phyloP scores from a whole-genome alignment of 1,284 basidiomycete genomes.

The Sanghuangporus sanghuang region DNA sequence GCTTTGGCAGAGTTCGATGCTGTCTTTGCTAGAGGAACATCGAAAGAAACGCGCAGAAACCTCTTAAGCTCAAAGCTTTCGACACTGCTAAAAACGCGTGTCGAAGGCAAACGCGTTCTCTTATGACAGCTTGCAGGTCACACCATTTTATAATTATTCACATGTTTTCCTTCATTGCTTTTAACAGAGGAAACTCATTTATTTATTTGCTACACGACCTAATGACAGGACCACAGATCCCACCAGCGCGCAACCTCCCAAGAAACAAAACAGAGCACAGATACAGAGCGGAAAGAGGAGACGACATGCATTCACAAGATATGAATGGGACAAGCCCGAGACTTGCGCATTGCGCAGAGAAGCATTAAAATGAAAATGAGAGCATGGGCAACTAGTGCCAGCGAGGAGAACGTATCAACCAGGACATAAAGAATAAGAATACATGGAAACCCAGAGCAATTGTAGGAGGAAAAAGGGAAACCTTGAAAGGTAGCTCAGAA shows the following conservation, averaged over 20 bases:
- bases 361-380: not conserved
- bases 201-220: constrained; percentile 2
- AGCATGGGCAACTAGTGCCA: not conserved
- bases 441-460: not conserved
- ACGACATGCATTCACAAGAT: not conserved
- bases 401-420: not conserved
- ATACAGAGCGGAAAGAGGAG: not conserved
- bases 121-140: not conserved
- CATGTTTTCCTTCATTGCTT: not conserved
- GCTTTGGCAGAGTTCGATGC: not conserved
- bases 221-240: constrained; percentile 1
- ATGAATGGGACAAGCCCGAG: not conserved
- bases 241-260: constrained; percentile 1
- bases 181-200: not conserved
- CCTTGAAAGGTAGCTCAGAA: not conserved
- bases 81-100: no score
- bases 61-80: not conserved
- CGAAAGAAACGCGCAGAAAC: no score
- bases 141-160: not conserved
- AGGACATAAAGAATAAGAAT: not conserved
- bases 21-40: not conserved
- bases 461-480: not conserved
- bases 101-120: not conserved
- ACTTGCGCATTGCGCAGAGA: not conserved
- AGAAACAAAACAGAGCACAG: not conserved